phyloP scores from a whole-genome alignment of 768 basidiomycete species.

The Trametes villosa region DNA sequence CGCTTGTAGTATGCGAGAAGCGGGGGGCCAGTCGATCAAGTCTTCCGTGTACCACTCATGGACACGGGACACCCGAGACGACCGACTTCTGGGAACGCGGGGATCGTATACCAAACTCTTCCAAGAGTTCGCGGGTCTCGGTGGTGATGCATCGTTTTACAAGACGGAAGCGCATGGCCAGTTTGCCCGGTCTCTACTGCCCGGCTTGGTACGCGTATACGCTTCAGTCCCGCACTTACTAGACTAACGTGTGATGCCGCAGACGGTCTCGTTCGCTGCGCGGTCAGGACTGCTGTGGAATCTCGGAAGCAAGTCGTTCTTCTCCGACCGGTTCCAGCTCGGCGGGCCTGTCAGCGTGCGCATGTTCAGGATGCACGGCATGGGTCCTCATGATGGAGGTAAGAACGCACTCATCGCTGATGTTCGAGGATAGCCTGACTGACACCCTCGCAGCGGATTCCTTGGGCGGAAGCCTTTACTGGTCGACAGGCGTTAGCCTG shows the following conservation, averaged over 20 bases:
- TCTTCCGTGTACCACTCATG: constrained; percentile 83
- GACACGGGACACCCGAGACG: constrained; percentile 76
- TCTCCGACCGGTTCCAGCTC: constrained; percentile 88
- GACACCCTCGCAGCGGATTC: constrained; percentile 63
- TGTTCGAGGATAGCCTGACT: neutral
- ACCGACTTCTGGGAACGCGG: constrained; percentile 60
- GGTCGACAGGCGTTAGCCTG: constrained; percentile 76
- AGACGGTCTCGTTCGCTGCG: constrained; percentile 79
- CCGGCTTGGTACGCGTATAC: constrained; percentile 58
- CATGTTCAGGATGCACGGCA: constrained; percentile 70
- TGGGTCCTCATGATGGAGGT: constrained; percentile 83
- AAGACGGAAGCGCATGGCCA: constrained; percentile 74
- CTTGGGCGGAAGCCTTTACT: constrained; percentile 81
- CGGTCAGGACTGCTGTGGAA: constrained; percentile 74
- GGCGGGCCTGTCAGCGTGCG: constrained; percentile 90
- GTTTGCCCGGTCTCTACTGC: constrained; percentile 57
- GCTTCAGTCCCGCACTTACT: neutral
- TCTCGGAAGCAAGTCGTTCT: constrained; percentile 57
- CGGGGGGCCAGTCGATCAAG: constrained; percentile 81
- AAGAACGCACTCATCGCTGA: neutral
- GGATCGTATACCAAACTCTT: constrained; percentile 67
- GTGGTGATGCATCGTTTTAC: constrained; percentile 78
- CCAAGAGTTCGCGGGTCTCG: constrained; percentile 78
- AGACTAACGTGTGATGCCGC: neutral
- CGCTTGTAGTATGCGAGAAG: constrained; percentile 70